Percentiles rank a stretch among this genome's conserved stretches.
Conservation (phyloP, 2,329 filamentous ascomycete species). For the Beauveria bassiana region DNA sequence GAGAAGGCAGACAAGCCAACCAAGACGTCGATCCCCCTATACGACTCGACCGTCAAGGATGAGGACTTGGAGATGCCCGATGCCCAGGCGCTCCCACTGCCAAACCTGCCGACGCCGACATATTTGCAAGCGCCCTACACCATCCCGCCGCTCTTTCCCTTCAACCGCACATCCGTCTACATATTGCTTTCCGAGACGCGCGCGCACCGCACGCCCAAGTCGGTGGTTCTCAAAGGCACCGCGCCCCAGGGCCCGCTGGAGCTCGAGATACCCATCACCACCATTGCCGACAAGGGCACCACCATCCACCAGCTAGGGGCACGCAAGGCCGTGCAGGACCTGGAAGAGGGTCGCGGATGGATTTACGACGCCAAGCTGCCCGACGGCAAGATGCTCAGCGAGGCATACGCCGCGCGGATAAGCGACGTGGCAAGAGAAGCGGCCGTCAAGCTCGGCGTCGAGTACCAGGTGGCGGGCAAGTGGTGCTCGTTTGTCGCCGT, state of each 20-base stretch:
- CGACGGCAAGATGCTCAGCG: constrained; percentile 35
- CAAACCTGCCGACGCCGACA: constrained; percentile 42
- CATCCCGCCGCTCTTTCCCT: constrained; percentile 60
- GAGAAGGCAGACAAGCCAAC: constrained; percentile 14
- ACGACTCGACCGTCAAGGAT: constrained; percentile 40
- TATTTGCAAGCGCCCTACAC: constrained; percentile 56
- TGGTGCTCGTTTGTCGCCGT: constrained; percentile 69
- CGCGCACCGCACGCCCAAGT: constrained; percentile 32
- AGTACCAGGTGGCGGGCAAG: constrained; percentile 60
- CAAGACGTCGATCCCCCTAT: constrained; percentile 45
- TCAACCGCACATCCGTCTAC: constrained; percentile 58
- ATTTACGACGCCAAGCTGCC: constrained; percentile 41
- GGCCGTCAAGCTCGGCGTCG: constrained; percentile 55
- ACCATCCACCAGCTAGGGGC: constrained; percentile 66
- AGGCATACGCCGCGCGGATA: constrained; percentile 42
- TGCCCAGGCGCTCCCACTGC: constrained; percentile 36
- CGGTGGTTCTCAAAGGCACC: constrained; percentile 50
- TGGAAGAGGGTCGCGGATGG: constrained; percentile 66
- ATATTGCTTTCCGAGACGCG: constrained; percentile 51
- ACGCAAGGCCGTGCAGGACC: constrained; percentile 57
- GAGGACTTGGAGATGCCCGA: constrained; percentile 28
- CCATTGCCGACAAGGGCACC: constrained; percentile 35
- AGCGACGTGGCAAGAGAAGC: constrained; percentile 56
- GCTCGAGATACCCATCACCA: constrained; percentile 55
- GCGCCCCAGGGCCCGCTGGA: constrained; percentile 51